Base-by-base conservation (phyloP, 2,329 filamentous ascomycete genomes). In the Penicillium sumatraense region DNA sequence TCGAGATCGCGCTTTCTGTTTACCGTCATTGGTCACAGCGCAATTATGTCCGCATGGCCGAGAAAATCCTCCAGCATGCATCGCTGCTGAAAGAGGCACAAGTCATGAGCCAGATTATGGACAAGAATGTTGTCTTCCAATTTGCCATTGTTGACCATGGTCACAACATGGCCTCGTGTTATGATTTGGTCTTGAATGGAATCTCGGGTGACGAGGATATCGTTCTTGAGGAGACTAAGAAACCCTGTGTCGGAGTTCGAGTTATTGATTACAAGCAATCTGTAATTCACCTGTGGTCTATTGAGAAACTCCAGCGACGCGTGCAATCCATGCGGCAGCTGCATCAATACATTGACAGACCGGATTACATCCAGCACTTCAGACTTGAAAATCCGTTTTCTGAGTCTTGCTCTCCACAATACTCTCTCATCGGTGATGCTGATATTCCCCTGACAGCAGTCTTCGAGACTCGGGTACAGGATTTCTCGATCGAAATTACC, bases 21-120 rank as follows among this genome's bases (percentile, higher is more conserved):
- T 79, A 90, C 51, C 80, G 83, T 58, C 87, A 89, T 64, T 99
- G 95, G 95, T 86, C 87, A 58, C 83, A 89, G 63, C 87, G 91
- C 26, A 90, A 91, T 67, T 97, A 93, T 66, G 91, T 99, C 54
- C 88, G 89, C 52, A 96, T 99, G 90, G 93, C 93, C 3, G 95
- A 98, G 73, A 86, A 88, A 2, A 88, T 98, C 24, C 80, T 99
- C 42, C 92, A 96, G 69, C 89, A 96, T 71, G 93, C 93, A 2
- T 87, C 90, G 7, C 85, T 88, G 24, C 75, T 99, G 55, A 99
- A 99, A 72, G 95, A 99, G 75, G 95, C 95, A 1, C 95, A 99
- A 70, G 88, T 99, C 57, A 95, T 99, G 91, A 96, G 93, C 77
- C 93, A 96, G 65, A 91, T 96, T 67, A 89, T 99, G 78, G 90